Percentiles rank a stretch among this genome's conserved stretches.
Evolutionary conservation across 1,284 basidiomycete genomes (phyloP).

Genomic region (Naganishia sp.): DNA sequence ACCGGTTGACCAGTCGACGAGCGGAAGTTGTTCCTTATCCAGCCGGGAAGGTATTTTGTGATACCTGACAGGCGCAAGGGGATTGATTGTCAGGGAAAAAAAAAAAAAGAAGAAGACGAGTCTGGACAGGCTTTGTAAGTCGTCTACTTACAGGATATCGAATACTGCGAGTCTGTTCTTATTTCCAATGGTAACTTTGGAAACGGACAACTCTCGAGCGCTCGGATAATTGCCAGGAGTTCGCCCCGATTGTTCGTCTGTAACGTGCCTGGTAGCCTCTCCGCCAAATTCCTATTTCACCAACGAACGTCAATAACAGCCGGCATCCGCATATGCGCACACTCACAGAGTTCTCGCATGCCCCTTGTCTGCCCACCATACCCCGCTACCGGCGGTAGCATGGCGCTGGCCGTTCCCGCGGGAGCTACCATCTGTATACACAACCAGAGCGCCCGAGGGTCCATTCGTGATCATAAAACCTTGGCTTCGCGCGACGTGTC

Average conservation of each 20-base stretch:
- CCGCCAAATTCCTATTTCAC: slow-evolving; percentile 43
- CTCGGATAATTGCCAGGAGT: slow-evolving; percentile 52
- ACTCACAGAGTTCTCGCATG: slow-evolving; percentile 38
- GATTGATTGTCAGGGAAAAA: background rate
- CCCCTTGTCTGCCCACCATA: slow-evolving; percentile 47
- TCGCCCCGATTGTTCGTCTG: slow-evolving; percentile 57
- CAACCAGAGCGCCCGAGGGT: slow-evolving; percentile 42
- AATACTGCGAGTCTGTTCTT: slow-evolving; percentile 54
- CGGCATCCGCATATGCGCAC: background rate
- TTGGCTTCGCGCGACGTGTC: slow-evolving; percentile 10
- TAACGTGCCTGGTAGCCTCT: slow-evolving; percentile 48
- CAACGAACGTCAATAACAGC: background rate
- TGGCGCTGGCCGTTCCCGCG: slow-evolving; percentile 47
- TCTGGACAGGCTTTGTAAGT: background rate
- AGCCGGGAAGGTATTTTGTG: slow-evolving; percentile 50
- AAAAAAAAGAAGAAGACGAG: background rate
- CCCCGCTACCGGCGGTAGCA: slow-evolving; percentile 50
- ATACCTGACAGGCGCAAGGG: slow-evolving; percentile 41
- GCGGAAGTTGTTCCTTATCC: slow-evolving; percentile 47
- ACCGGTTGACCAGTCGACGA: slow-evolving; percentile 39
- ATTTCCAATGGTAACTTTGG: slow-evolving; percentile 52
- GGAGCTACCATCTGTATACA: slow-evolving; percentile 52
- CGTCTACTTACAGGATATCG: slow-evolving; percentile 47
- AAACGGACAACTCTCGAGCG: slow-evolving; percentile 50
- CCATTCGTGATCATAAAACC: slow-evolving; percentile 13